Conservation (phyloP, 1,284 basidiomycete species). For the Rhodotorula sp. region DNA sequence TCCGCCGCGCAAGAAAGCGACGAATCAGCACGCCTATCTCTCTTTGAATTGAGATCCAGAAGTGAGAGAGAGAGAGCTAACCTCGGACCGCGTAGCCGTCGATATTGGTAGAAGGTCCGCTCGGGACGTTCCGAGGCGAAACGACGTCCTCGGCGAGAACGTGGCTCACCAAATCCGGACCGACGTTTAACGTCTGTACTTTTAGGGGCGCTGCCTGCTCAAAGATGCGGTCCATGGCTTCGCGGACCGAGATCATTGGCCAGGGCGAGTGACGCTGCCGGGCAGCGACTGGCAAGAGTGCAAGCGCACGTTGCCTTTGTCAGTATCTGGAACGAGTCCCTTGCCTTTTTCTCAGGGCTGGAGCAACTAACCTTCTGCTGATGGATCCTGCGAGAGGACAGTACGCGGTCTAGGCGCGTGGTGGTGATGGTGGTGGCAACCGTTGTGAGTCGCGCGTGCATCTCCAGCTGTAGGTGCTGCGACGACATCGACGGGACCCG, state of each 20-base stretch:
- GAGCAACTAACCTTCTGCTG: constrained; percentile 45
- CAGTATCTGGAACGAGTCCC: no score
- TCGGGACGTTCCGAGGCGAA: constrained; percentile 57
- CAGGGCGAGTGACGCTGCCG: constrained; percentile 74
- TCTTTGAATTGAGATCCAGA: not conserved
- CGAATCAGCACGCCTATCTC: not conserved
- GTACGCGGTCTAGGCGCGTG: constrained; percentile 53
- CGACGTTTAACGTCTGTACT: constrained; percentile 53
- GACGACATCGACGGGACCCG: no score
- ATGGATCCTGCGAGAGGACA: constrained; percentile 65
- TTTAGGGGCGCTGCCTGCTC: constrained; percentile 56
- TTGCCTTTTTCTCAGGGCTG: constrained; percentile 3
- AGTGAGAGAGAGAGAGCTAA: not conserved
- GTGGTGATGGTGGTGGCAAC: constrained; percentile 32
- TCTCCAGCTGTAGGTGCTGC: not conserved
- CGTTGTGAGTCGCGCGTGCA: constrained; percentile 45
- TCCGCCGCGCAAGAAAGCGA: not conserved
- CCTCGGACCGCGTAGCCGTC: constrained; percentile 74
- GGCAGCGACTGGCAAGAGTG: constrained; percentile 55
- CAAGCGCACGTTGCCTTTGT: not conserved
- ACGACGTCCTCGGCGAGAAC: constrained; percentile 72
- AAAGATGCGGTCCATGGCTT: constrained; percentile 62
- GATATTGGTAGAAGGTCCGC: constrained; percentile 67
- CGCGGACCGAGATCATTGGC: constrained; percentile 64
- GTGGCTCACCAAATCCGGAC: constrained; percentile 59